Evolutionary conservation across 345 rosid species (phyloP).

Genomic region (Carallia brachiata): DNA sequence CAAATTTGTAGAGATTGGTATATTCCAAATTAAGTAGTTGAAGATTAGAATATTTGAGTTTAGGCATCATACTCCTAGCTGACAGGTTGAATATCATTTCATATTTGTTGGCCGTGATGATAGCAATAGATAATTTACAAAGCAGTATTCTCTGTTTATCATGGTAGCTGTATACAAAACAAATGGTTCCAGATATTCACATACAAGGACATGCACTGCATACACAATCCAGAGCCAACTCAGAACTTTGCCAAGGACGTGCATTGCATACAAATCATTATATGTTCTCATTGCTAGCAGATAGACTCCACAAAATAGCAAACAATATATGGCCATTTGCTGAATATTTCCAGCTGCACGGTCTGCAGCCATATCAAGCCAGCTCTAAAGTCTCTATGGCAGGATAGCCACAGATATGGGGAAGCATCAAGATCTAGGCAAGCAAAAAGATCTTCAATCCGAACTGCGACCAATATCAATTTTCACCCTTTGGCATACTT

Average conservation of each 20-base stretch:
- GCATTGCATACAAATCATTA: constrained; percentile 20
- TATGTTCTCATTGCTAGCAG: constrained; percentile 12
- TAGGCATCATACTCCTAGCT: too few species aligned
- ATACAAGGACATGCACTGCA: constrained; percentile 16
- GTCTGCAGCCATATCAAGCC: constrained; percentile 2
- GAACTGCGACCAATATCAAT: constrained; percentile 8
- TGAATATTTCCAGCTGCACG: background rate
- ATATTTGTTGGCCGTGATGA: background rate
- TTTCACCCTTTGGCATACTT: constrained; percentile 70
- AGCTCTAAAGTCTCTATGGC: constrained; percentile 9
- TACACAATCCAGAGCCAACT: constrained; percentile 23
- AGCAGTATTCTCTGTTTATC: constrained; percentile 3
- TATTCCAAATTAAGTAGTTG: too few species aligned
- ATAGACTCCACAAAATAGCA: constrained; percentile 6
- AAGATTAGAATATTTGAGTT: too few species aligned
- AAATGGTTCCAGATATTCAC: background rate
- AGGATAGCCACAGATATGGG: background rate
- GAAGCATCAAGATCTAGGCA: background rate
- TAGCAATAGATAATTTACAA: constrained; percentile 11
- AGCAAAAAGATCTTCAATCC: background rate
- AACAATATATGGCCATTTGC: constrained; percentile 13
- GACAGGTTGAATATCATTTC: too few species aligned
- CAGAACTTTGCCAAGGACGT: constrained; percentile 11
- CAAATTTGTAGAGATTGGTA: too few species aligned
- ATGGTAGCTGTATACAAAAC: background rate